Evolutionary conservation across 306 rosid species (phyloP), one percentile per base, ranked within the genome.

Genomic region (Cicer arietinum): DNA sequence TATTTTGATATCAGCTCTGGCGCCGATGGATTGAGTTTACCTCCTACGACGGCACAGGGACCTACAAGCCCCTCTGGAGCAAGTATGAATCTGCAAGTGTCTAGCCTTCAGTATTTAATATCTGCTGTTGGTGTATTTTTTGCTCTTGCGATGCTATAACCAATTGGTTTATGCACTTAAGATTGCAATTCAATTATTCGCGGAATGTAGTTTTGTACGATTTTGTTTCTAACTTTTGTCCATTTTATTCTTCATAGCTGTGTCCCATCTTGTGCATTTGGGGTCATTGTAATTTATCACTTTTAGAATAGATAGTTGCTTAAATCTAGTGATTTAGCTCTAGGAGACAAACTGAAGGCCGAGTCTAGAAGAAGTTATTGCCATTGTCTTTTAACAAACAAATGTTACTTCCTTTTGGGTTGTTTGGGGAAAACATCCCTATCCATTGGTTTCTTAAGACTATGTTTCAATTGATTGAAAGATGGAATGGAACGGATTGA

Each of bases 1-100:
- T 83, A 2, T 88, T 80, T 53, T 80, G 69, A 76, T 74, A 76
- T 74, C 97, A 92, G 99, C 76, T 86, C 94, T 10, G 89, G 84
- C 64, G 30, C 64, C 3, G 71, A 72, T 0, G 82, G 80, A 25
- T 81, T 73, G 79, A 60, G 86, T 67, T 69, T 87, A 47, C 83
- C 96, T 68, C 79, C 89, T 6, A 51, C 64, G 1, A 46, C 64
- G 1, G 89, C 92, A 14, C 61, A 83, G 18, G 88, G 90, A 54
- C 99, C 99, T 8, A 80, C 85, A 59, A 63, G 78, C 45, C 58
- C 77, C 16, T 47, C 78, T 13, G 88, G 90, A 64, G 96, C 85
- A 63, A 84, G 90, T 79, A 20, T 14, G 86, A 84, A 67, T 25
- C 89, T 76, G 67, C 85, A 75, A 83, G 72, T 67, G 68, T 79